These are phyloP conservation scores for Lyophyllum semitale DNA, from an alignment of 768 basidiomycete genomes.

Conservation along the genomic window DNA sequence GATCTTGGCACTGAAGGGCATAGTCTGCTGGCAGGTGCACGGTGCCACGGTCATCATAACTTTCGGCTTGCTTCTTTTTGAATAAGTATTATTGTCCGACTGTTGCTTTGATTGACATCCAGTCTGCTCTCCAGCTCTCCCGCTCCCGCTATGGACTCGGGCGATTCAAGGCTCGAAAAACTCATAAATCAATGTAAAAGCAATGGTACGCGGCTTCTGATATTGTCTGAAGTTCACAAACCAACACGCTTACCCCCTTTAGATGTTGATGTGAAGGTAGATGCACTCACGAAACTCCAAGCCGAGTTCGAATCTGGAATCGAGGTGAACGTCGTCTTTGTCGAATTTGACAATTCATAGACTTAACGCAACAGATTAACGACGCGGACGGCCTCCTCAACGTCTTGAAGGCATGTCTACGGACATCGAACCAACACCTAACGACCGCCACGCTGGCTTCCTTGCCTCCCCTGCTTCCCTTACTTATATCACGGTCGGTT, in stretches of 20 bases:
- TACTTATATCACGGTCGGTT: conserved; percentile 50
- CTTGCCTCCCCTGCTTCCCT: conserved; percentile 65
- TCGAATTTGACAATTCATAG: neutral
- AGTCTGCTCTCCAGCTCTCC: conserved; percentile 9
- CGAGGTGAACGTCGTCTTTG: conserved; percentile 50
- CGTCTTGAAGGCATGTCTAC: conserved; percentile 72
- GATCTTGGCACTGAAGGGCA: neutral
- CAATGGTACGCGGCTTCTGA: conserved; percentile 45
- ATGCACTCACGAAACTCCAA: conserved; percentile 79
- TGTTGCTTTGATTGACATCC: conserved; percentile 2
- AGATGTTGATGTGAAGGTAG: conserved; percentile 83
- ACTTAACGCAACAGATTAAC: conserved; percentile 49
- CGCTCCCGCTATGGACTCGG: conserved; percentile 56
- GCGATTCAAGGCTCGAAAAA: conserved; percentile 52
- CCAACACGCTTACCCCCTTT: conserved; percentile 10
- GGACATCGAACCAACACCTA: conserved; percentile 81
- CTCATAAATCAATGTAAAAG: conserved; percentile 67
- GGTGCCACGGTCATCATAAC: conserved; percentile 4
- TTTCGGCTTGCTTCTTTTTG: conserved; percentile 5
- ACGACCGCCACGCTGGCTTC: conserved; percentile 75
- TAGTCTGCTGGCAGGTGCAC: no score
- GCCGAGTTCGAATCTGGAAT: conserved; percentile 68
- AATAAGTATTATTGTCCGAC: neutral
- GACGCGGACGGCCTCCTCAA: conserved; percentile 73
- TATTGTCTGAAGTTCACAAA: conserved; percentile 6